Percentiles rank a stretch among this genome's conserved stretches.
These are phyloP conservation scores for Vanrija pseudolonga DNA, from an alignment of 1,284 basidiomycete genomes.

Conservation along the genomic window DNA sequence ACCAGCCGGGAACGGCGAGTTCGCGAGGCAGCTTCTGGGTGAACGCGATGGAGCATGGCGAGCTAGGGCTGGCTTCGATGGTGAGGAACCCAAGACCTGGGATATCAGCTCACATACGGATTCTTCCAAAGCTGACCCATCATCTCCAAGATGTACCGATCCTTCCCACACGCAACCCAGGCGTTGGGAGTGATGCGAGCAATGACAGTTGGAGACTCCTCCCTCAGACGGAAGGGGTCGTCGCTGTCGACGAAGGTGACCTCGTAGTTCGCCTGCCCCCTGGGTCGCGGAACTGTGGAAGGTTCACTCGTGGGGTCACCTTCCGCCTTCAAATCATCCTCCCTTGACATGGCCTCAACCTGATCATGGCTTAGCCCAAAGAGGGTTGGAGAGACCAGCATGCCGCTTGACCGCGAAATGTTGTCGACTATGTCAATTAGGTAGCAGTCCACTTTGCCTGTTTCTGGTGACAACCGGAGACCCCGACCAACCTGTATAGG, in stretches of 20 bases:
- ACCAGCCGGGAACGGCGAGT: conserved; percentile 11
- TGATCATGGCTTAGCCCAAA: conserved; percentile 78
- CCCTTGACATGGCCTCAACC: conserved; percentile 45
- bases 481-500: conserved; percentile 76
- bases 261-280: conserved; percentile 34
- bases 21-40: conserved; percentile 21
- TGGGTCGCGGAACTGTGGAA: background rate
- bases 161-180: conserved; percentile 66
- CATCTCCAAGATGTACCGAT: conserved; percentile 73
- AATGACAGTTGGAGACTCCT: conserved; percentile 49
- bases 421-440: conserved; percentile 91
- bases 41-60: conserved; percentile 22
- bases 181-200: conserved; percentile 54
- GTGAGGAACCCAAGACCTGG: conserved; percentile 64
- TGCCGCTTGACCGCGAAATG: conserved; percentile 62
- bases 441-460: conserved; percentile 78
- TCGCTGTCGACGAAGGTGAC: conserved; percentile 79
- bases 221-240: conserved; percentile 60
- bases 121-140: conserved; percentile 51
- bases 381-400: conserved; percentile 77
- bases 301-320: background rate
- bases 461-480: conserved; percentile 75
- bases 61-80: conserved; percentile 53
- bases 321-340: background rate
- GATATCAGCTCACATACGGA: background rate